These are phyloP conservation scores for Neofusicoccum laricinum DNA, from an alignment of 2,329 filamentous ascomycete genomes.

Conservation along the genomic window DNA sequence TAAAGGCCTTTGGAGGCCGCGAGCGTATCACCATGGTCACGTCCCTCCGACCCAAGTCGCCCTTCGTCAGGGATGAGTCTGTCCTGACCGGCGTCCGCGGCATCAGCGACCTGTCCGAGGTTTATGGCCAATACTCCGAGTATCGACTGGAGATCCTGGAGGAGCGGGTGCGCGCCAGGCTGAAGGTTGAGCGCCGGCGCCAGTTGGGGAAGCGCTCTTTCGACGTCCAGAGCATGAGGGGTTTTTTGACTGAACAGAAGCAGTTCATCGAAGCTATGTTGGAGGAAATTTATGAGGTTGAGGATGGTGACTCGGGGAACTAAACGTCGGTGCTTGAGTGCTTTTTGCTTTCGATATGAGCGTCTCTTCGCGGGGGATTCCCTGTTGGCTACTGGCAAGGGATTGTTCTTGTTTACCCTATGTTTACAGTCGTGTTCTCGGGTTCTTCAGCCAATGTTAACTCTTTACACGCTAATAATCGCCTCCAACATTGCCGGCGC, in stretches of 20 bases:
- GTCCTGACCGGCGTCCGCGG: constrained; percentile 35
- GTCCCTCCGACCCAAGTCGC: constrained; percentile 42
- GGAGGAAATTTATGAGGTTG: background rate
- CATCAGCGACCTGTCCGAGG: constrained; percentile 37
- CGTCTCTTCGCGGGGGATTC: no score
- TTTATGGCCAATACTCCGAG: constrained; percentile 39
- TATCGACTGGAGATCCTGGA: constrained; percentile 40
- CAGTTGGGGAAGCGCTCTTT: constrained; percentile 15
- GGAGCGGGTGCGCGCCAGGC: constrained; percentile 32
- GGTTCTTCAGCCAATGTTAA: no score
- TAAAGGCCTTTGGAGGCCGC: constrained; percentile 39
- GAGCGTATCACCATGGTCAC: constrained; percentile 50
- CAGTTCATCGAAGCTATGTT: constrained; percentile 28
- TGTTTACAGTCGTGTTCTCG: no score
- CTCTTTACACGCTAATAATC: no score
- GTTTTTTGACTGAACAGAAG: constrained; percentile 31
- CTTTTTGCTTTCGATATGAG: no score
- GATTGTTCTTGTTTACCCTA: no score
- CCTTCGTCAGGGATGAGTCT: constrained; percentile 41
- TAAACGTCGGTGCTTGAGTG: background rate
- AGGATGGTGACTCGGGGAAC: background rate
- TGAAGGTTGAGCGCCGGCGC: constrained; percentile 23
- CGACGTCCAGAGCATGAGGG: constrained; percentile 27
- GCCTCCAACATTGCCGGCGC: no score
- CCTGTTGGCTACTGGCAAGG: no score